phyloP scores from a whole-genome alignment of 2,329 filamentous ascomycete genomes.

The Teratosphaeriaceae sp. region DNA sequence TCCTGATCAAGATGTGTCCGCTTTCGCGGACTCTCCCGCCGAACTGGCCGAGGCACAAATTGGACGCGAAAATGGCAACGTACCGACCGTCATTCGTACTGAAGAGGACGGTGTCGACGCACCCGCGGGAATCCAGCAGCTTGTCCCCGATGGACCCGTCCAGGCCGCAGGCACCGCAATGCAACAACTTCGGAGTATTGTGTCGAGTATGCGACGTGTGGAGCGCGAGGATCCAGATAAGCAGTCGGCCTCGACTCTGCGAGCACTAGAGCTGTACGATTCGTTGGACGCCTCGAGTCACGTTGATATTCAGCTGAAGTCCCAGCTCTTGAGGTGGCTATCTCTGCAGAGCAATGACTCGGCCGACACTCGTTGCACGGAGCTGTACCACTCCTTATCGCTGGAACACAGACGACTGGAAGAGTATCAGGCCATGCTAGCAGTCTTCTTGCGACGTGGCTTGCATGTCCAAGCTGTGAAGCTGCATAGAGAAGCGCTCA shows the following conservation, averaged over 20 bases:
- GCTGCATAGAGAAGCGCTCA: slow-evolving; percentile 23
- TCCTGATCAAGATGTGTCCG: neutral
- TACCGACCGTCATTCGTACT: too few species aligned
- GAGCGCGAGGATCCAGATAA: neutral
- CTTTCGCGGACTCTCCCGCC: slow-evolving; percentile 9
- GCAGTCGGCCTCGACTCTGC: neutral
- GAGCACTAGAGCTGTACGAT: slow-evolving; percentile 33
- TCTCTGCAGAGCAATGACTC: slow-evolving; percentile 10
- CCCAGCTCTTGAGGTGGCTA: slow-evolving; percentile 23
- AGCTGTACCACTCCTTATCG: slow-evolving; percentile 21
- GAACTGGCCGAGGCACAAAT: slow-evolving; percentile 9
- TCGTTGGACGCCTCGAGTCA: slow-evolving; percentile 19
- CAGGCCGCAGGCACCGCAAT: too few species aligned
- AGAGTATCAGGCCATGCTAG: slow-evolving; percentile 17
- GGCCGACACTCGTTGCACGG: slow-evolving; percentile 16
- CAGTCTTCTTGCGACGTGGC: slow-evolving; percentile 13
- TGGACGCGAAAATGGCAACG: too few species aligned
- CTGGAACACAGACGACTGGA: slow-evolving; percentile 12
- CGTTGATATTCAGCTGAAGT: slow-evolving; percentile 17
- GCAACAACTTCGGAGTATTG: slow-evolving; percentile 4
- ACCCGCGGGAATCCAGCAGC: too few species aligned
- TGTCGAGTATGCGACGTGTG: neutral
- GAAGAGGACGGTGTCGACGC: too few species aligned
- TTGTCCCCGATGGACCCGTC: neutral
- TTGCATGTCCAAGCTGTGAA: slow-evolving; percentile 10